phyloP scores from a whole-genome alignment of 306 rosid genomes.

The Ammopiptanthus mongolicus region DNA sequence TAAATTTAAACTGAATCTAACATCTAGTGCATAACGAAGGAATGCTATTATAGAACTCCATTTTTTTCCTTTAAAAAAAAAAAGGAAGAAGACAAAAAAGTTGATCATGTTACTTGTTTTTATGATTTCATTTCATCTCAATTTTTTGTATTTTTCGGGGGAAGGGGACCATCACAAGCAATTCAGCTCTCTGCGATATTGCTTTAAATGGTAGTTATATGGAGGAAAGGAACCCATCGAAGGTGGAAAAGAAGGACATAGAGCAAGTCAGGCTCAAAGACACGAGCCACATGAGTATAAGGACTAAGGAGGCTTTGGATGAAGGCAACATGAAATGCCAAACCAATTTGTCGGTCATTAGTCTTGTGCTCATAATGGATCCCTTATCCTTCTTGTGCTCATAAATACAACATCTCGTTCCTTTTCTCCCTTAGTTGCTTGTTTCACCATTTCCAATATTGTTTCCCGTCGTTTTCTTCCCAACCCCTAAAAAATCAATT shows the following conservation, averaged over 20 bases:
- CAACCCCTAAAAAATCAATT: not conserved
- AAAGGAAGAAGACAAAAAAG: not conserved
- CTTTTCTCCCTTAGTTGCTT: not conserved
- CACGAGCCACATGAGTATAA: not conserved
- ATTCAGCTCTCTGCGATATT: not conserved
- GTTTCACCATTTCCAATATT: not conserved
- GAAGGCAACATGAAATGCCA: not conserved
- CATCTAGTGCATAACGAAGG: not conserved
- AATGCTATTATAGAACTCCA: not conserved
- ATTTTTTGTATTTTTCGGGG: not conserved
- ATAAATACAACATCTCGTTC: not conserved
- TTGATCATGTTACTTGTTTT: not conserved
- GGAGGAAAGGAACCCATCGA: not conserved
- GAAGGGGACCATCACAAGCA: not conserved
- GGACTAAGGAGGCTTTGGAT: not conserved
- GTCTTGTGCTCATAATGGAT: not conserved
- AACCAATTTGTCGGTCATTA: not conserved
- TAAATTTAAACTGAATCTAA: too few species aligned
- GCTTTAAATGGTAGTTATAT: not conserved
- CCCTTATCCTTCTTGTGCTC: not conserved
- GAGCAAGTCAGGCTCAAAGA: not conserved
- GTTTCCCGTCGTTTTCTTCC: not conserved
- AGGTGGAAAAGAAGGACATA: not conserved
- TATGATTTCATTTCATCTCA: not conserved
- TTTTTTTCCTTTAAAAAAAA: not conserved